These are phyloP conservation scores for Aspergillus piperis DNA, from an alignment of 2,329 filamentous ascomycete species.

Conservation along the genomic window DNA sequence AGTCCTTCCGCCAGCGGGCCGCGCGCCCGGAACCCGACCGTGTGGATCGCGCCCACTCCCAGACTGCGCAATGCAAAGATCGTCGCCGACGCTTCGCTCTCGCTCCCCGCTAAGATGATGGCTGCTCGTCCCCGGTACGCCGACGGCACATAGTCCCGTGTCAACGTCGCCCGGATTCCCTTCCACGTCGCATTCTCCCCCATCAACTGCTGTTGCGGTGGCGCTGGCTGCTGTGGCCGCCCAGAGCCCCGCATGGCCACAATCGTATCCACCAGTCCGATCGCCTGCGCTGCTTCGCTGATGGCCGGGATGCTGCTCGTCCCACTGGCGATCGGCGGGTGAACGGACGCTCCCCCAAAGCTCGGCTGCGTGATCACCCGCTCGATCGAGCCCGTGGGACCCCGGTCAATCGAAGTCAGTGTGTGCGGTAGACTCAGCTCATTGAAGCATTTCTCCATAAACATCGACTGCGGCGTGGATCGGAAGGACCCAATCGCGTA, in stretches of 20 bases:
- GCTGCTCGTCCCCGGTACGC: conserved; percentile 76
- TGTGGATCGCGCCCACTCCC: conserved; percentile 76
- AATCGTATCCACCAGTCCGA: conserved; percentile 81
- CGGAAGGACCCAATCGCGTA: conserved; percentile 76
- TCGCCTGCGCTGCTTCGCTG: conserved; percentile 74
- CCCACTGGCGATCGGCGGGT: conserved; percentile 65
- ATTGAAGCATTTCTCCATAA: conserved; percentile 83
- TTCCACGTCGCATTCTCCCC: conserved; percentile 86
- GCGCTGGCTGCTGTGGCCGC: not conserved
- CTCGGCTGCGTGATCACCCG: conserved; percentile 69
- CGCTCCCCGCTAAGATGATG: conserved; percentile 70
- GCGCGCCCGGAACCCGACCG: conserved; percentile 72
- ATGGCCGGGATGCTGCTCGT: conserved; percentile 64
- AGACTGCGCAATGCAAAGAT: conserved; percentile 78
- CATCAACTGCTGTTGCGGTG: conserved; percentile 52
- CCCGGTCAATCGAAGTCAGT: conserved; percentile 72
- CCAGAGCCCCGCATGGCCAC: conserved; percentile 57
- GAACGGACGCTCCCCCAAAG: conserved; percentile 81
- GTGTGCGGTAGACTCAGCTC: conserved; percentile 83
- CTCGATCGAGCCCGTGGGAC: conserved; percentile 67
- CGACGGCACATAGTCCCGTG: conserved; percentile 77
- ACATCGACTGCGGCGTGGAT: conserved; percentile 76
- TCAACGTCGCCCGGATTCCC: conserved; percentile 78
- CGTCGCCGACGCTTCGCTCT: conserved; percentile 74
- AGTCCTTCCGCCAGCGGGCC: conserved; percentile 64